Evolutionary conservation across 805 yeast genomes (phyloP).

Genomic region (Suhomyces kilbournensis): DNA sequence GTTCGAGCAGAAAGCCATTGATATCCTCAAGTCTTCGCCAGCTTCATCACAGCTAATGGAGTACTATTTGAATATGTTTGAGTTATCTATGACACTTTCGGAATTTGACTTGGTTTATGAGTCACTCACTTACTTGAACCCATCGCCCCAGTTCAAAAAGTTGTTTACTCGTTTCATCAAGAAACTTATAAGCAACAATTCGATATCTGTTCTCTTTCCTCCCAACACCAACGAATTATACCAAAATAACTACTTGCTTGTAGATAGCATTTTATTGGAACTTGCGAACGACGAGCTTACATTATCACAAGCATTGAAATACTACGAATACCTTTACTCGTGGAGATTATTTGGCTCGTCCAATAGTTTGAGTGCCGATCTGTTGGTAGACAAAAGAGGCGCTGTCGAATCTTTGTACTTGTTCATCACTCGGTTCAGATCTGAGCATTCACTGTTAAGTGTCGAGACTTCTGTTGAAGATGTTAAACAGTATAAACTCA

Average conservation of each 20-base stretch:
- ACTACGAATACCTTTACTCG: constrained; percentile 37
- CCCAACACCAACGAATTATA: constrained; percentile 17
- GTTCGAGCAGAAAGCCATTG: constrained; percentile 28
- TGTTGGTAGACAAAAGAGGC: constrained; percentile 40
- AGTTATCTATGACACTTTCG: constrained; percentile 21
- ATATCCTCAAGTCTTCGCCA: constrained; percentile 9
- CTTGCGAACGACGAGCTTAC: constrained; percentile 31
- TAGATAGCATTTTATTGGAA: constrained; percentile 32
- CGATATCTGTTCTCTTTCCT: constrained; percentile 23
- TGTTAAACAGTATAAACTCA: constrained; percentile 32
- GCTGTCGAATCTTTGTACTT: constrained; percentile 38
- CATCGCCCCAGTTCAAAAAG: constrained; percentile 9
- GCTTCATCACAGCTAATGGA: constrained; percentile 7
- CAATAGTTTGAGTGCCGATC: constrained; percentile 7
- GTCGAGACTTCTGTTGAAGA: constrained; percentile 16
- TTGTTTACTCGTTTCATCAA: constrained; percentile 25
- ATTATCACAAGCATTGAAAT: constrained; percentile 28
- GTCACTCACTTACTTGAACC: constrained; percentile 15
- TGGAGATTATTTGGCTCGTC: constrained; percentile 38
- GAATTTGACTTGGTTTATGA: constrained; percentile 19
- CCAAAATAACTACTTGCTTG: constrained; percentile 23
- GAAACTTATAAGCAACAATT: constrained; percentile 21
- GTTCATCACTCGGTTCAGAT: constrained; percentile 35
- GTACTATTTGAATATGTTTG: constrained; percentile 23
- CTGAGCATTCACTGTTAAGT: constrained; percentile 17